Evolutionary conservation across 2,329 filamentous ascomycete genomes (phyloP).

Genomic region (Ophiosphaerella herpotricha): DNA sequence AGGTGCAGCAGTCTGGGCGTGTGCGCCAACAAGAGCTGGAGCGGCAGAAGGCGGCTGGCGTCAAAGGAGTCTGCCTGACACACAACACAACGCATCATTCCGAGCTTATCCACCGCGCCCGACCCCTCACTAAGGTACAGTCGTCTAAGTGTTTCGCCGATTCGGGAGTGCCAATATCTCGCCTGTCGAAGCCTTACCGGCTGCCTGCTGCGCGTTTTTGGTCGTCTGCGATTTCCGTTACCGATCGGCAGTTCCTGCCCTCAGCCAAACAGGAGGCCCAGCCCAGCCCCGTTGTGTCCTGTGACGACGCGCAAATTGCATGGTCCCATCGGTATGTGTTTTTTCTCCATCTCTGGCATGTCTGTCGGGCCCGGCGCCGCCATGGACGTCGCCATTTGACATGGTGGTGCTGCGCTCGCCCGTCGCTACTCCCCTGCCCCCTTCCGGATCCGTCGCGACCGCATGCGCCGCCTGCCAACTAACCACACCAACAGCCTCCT

Average conservation of each 20-base stretch:
- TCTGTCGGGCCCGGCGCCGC: conserved; percentile 10
- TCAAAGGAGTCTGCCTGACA: conserved; percentile 29
- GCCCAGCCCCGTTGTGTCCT: conserved; percentile 43
- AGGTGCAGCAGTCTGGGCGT: conserved; percentile 19
- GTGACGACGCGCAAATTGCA: conserved; percentile 48
- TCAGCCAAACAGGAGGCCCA: conserved; percentile 43
- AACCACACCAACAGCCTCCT: conserved; percentile 19
- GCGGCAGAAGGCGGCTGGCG: conserved; percentile 21
- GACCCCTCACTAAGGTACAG: conserved; percentile 33
- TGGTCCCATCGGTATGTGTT: conserved; percentile 44
- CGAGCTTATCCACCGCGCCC: conserved; percentile 44
- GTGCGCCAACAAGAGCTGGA: neutral
- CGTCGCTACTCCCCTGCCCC: conserved; percentile 27
- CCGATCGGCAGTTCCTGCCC: conserved; percentile 45
- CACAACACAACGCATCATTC: conserved; percentile 42
- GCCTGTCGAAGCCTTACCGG: conserved; percentile 34
- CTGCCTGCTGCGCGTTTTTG: conserved; percentile 26
- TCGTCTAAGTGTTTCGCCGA: conserved; percentile 29
- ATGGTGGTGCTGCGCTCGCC: conserved; percentile 23
- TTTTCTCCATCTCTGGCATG: conserved; percentile 11
- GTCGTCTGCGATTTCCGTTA: conserved; percentile 15
- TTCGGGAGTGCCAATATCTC: conserved; percentile 42
- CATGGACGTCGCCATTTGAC: conserved; percentile 10
- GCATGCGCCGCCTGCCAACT: conserved; percentile 31
- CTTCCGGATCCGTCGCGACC: conserved; percentile 28